Evolutionary conservation across 1,139 yeast species (phyloP).

Genomic region (Eremothecium gossypii): DNA sequence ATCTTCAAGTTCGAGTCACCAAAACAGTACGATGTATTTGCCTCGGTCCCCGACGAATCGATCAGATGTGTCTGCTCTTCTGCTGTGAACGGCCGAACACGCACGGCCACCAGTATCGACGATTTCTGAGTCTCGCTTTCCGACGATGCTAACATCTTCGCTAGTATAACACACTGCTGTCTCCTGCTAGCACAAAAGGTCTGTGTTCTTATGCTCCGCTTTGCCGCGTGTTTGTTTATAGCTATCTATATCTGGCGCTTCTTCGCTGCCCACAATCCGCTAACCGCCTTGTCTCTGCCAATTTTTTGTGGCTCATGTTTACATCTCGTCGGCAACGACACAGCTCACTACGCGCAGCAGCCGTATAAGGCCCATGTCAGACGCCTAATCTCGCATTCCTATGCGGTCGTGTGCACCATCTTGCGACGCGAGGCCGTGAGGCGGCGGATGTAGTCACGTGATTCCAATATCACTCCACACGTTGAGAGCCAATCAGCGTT

Average conservation of each 20-base stretch:
- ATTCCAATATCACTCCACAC: too few species aligned
- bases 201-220: background rate
- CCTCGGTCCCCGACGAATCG: constrained; percentile 26
- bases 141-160: background rate
- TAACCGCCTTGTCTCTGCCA: background rate
- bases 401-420: too few species aligned
- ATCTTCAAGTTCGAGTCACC: constrained; percentile 18
- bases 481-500: too few species aligned
- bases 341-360: background rate
- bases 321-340: constrained; percentile 1
- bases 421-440: too few species aligned
- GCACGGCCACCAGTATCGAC: constrained; percentile 66
- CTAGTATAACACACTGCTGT: background rate
- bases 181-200: too few species aligned
- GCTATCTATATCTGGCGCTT: background rate
- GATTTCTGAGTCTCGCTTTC: constrained; percentile 40
- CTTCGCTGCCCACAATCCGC: background rate
- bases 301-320: constrained; percentile 3
- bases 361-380: too few species aligned
- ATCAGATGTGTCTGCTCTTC: constrained; percentile 44
- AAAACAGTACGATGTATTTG: constrained; percentile 9
- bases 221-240: background rate
- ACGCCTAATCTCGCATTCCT: too few species aligned
- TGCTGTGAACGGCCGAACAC: constrained; percentile 77
- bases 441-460: too few species aligned